These are phyloP conservation scores for Boletus insuetus DNA, from an alignment of 768 basidiomycete species.

Conservation along the genomic window DNA sequence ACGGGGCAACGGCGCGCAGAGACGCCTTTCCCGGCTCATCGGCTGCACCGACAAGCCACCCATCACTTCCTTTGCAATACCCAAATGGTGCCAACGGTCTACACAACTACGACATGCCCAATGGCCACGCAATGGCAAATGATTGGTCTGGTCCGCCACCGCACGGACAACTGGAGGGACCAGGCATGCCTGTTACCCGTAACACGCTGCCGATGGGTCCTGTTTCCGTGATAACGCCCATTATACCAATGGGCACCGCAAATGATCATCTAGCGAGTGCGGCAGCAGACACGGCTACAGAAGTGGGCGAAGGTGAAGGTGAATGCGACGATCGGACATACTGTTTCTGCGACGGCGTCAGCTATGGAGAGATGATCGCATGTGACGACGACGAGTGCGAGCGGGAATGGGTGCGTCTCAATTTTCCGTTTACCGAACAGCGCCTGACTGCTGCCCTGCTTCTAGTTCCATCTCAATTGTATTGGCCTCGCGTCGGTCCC, in stretches of 20 bases:
- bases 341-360: slow-evolving; percentile 81
- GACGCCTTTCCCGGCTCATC: slow-evolving; percentile 51
- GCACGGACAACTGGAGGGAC: slow-evolving; percentile 64
- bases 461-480: slow-evolving; percentile 78
- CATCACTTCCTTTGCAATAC: slow-evolving; percentile 50
- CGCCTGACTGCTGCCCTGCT: slow-evolving; percentile 9
- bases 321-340: slow-evolving; percentile 64
- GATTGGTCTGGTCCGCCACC: slow-evolving; percentile 52
- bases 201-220: slow-evolving; percentile 31
- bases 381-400: slow-evolving; percentile 83
- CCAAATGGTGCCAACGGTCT: slow-evolving; percentile 36
- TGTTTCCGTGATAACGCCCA: slow-evolving; percentile 23
- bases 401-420: slow-evolving; percentile 78
- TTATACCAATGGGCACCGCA: slow-evolving; percentile 24
- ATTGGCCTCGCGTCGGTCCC: slow-evolving; percentile 66
- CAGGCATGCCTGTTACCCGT: slow-evolving; percentile 71
- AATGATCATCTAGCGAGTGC: slow-evolving; percentile 35
- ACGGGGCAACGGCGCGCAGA: slow-evolving; percentile 37
- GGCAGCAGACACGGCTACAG: slow-evolving; percentile 40
- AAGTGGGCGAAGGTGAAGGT: slow-evolving; percentile 51
- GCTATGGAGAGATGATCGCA: slow-evolving; percentile 94
- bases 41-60: slow-evolving; percentile 47
- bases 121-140: slow-evolving; percentile 33
- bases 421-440: slow-evolving; percentile 1
- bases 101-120: slow-evolving; percentile 40